These are phyloP conservation scores for Neoarthrinium moseri DNA, from an alignment of 2,329 filamentous ascomycete genomes.

Conservation along the genomic window DNA sequence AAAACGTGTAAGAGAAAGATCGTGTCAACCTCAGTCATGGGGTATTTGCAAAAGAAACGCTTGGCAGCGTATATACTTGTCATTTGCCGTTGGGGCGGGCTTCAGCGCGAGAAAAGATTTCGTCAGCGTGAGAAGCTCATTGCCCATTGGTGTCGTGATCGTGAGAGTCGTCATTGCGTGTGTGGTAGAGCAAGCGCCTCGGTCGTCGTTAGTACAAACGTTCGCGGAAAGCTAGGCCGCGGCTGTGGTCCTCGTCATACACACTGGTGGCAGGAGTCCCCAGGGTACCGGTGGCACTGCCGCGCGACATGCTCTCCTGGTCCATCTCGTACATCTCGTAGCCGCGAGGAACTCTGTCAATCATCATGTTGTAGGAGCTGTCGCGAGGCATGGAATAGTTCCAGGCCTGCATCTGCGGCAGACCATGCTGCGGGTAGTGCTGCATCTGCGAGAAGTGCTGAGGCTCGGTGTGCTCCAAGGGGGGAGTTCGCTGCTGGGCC, in stretches of 20 bases:
- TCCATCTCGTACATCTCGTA: constrained; percentile 49
- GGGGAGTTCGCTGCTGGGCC: constrained; percentile 14
- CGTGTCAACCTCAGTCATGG: too few species aligned
- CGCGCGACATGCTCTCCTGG: constrained; percentile 33
- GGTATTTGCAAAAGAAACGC: too few species aligned
- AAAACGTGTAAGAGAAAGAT: too few species aligned
- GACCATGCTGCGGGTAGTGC: constrained; percentile 28
- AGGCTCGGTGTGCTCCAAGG: constrained; percentile 16
- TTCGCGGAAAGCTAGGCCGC: constrained; percentile 40
- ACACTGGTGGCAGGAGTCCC: constrained; percentile 22
- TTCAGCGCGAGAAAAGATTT: too few species aligned
- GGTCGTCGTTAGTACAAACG: constrained; percentile 39
- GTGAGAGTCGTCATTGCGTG: too few species aligned
- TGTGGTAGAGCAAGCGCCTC: too few species aligned
- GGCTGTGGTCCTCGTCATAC: constrained; percentile 44
- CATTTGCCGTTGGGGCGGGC: too few species aligned
- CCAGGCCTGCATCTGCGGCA: constrained; percentile 13
- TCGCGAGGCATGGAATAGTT: constrained; percentile 5
- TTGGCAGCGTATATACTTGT: too few species aligned
- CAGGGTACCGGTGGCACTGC: constrained; percentile 31
- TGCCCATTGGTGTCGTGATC: too few species aligned
- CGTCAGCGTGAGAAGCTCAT: too few species aligned
- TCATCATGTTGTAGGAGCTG: constrained; percentile 11
- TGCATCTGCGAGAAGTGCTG: constrained; percentile 28
- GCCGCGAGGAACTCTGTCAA: constrained; percentile 22